Base-by-base conservation (phyloP, 2,329 filamentous ascomycete genomes). In the Fusarium bulbicola region DNA sequence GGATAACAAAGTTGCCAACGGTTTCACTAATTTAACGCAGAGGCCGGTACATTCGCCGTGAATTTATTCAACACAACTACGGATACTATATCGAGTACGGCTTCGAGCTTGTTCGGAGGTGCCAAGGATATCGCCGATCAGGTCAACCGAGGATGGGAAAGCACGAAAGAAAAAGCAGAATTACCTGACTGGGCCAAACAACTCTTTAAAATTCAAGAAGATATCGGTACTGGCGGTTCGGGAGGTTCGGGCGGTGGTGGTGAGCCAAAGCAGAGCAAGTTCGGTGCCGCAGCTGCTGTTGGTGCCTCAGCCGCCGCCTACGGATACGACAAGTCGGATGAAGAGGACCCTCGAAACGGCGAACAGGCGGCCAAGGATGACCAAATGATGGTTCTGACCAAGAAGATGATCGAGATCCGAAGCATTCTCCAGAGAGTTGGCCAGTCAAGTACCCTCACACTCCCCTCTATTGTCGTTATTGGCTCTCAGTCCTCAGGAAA, bases 331-430 rank as follows among this genome's bases (percentile, higher is more conserved):
- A 87, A 92, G 64, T 89, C 90, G 5, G 83, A 86, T 43, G 90
- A 92, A 40, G 90, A 95, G 40, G 90, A 92, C 72, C 82, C 86
- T 9, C 86, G 91, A 62, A 85, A 86, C 14, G 86, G 84, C 26
- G 90, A 92, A 63, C 90, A 93, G 78, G 87, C 88, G 54, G 93
- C 94, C 24, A 91, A 91, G 77, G 96, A 99, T 78, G 96, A 99
- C 80, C 96, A 99, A 82, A 99, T 99, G 95, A 99, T 99, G 96
- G 88, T 98, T 75, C 86, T 99, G 79, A 99, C 97, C 5, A 95
- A 96, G 85, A 98, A 98, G 85, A 99, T 99, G 96, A 99, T 99
- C 79, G 96, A 99, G 85, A 98, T 99, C 64, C 89, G 97, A 75
- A 95, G 92, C 75, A 94, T 99, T 63, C 87, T 99, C 30, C 93